Conservation (phyloP, 2,329 filamentous ascomycete species). For the Aciculosporium take region DNA sequence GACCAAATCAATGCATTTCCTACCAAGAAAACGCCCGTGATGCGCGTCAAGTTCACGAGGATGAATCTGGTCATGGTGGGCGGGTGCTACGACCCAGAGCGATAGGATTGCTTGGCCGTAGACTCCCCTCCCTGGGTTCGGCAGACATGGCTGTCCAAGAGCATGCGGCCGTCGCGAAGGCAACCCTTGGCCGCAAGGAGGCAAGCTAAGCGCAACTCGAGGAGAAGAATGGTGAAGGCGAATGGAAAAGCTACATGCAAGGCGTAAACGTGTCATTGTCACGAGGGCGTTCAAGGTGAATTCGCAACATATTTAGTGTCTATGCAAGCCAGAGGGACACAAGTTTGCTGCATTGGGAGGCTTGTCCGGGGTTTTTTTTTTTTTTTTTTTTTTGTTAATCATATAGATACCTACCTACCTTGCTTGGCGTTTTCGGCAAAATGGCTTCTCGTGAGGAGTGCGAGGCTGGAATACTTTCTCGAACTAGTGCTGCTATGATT, state of each 20-base stretch:
- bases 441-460: background rate
- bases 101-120: slow-evolving; percentile 15
- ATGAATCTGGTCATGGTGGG: slow-evolving; percentile 91
- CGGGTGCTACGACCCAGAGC: slow-evolving; percentile 50
- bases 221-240: slow-evolving; percentile 1
- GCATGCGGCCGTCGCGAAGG: slow-evolving; percentile 5
- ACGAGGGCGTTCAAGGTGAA: background rate
- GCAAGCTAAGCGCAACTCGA: slow-evolving; percentile 3
- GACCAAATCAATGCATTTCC: slow-evolving; percentile 92
- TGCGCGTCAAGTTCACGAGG: slow-evolving; percentile 82
- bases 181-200: slow-evolving; percentile 3
- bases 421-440: background rate
- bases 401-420: background rate
- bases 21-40: slow-evolving; percentile 90
- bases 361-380: background rate
- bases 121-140: slow-evolving; percentile 2
- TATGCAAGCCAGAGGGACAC: background rate
- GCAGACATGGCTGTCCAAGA: background rate
- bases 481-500: too few relatives aligned
- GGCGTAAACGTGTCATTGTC: background rate
- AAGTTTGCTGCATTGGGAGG: background rate
- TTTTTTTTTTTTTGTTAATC: background rate
- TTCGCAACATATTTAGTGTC: background rate
- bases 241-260: background rate
- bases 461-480: background rate